Evolutionary conservation across 257 asterid genomes (phyloP).

Genomic region (Lantana camara): DNA sequence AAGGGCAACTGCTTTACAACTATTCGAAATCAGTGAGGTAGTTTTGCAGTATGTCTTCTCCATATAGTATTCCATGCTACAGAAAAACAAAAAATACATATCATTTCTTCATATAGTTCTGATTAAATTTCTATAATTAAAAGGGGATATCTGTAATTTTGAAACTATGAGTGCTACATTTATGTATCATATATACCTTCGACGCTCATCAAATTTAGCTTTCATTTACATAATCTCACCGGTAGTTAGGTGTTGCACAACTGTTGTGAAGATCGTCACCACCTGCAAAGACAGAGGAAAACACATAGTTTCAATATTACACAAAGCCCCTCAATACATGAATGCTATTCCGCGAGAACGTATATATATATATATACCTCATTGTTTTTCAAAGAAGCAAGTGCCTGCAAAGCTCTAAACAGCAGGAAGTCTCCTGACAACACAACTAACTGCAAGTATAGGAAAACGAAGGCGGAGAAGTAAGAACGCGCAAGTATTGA

Average conservation of each 20-base stretch:
- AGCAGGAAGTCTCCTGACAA: not conserved
- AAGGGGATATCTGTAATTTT: too few species aligned
- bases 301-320: not conserved
- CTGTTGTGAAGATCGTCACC: not conserved
- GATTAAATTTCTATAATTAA: too few species aligned
- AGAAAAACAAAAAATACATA: not conserved
- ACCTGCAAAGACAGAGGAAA: not conserved
- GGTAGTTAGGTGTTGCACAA: not conserved
- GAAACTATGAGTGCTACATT: too few species aligned
- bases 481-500: too few species aligned
- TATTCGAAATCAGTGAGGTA: not conserved
- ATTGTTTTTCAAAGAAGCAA: not conserved
- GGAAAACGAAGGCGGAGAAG: not conserved
- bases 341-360: too few species aligned
- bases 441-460: not conserved
- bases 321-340: not conserved
- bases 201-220: not conserved
- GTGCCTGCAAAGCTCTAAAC: not conserved
- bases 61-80: conserved; percentile 2
- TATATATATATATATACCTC: not conserved
- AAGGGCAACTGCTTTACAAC: not conserved
- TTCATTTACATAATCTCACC: not conserved
- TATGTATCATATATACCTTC: not conserved
- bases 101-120: not conserved
- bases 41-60: not conserved